Evolutionary conservation across 179 eudicot genomes (phyloP).

Genomic region (Camellia oleifera): DNA sequence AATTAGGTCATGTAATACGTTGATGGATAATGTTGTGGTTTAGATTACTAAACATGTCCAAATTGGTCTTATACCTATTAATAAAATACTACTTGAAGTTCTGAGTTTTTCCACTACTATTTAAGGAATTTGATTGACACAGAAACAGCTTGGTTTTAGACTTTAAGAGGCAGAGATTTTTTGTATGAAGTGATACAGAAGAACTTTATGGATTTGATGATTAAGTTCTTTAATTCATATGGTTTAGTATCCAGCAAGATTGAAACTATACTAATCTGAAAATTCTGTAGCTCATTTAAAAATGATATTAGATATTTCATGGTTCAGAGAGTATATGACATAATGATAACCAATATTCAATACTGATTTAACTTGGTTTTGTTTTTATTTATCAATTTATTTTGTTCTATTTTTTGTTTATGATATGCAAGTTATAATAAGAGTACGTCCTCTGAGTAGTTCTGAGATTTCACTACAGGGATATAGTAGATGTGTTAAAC

Average conservation of each 20-base stretch:
- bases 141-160: not conserved
- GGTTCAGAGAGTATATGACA: not conserved
- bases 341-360: too few relatives aligned
- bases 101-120: too few relatives aligned
- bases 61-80: not conserved
- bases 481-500: conserved; percentile 59
- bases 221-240: not conserved
- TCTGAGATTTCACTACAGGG: conserved; percentile 85
- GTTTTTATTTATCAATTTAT: too few relatives aligned
- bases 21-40: not conserved
- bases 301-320: not conserved
- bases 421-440: conserved; percentile 66
- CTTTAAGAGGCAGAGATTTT: not conserved
- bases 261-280: too few relatives aligned
- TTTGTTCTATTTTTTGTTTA: too few relatives aligned
- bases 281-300: too few relatives aligned
- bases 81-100: too few relatives aligned
- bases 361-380: not conserved
- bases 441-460: conserved; percentile 76
- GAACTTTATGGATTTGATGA: not conserved
- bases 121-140: not conserved
- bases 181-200: not conserved
- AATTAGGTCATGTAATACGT: not conserved
- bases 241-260: not conserved
- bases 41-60: not conserved